Percentiles rank a stretch among this genome's conserved stretches.
These are phyloP conservation scores for Trematosphaeria pertusa DNA, from an alignment of 2,329 filamentous ascomycete species.

Conservation along the genomic window DNA sequence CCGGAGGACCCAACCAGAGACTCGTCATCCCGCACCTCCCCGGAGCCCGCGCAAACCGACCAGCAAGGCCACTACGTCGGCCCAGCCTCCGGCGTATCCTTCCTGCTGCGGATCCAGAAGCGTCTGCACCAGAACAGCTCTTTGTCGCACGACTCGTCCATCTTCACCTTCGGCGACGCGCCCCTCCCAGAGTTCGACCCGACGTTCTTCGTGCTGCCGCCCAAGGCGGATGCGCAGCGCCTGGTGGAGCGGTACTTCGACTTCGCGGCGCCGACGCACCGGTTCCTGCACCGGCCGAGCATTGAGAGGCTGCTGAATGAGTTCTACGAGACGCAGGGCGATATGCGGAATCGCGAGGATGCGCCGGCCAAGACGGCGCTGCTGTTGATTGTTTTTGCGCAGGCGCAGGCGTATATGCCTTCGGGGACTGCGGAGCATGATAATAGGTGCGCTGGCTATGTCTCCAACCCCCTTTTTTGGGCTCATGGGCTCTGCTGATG, in stretches of 20 bases:
- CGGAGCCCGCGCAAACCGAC: constrained; percentile 56
- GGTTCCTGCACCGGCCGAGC: constrained; percentile 63
- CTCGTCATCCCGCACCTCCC: constrained; percentile 49
- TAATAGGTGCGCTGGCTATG: constrained; percentile 26
- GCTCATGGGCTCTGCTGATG: too few relatives aligned
- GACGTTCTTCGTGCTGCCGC: constrained; percentile 53
- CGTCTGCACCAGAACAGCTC: constrained; percentile 52
- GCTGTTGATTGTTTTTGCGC: constrained; percentile 62
- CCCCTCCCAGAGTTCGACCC: constrained; percentile 55
- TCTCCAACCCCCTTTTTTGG: background rate
- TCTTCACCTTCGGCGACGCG: constrained; percentile 60
- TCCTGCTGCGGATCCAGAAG: constrained; percentile 59
- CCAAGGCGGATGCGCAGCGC: constrained; percentile 51
- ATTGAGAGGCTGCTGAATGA: constrained; percentile 55
- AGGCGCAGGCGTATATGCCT: constrained; percentile 55
- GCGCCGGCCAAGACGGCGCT: constrained; percentile 54
- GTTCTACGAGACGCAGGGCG: constrained; percentile 55
- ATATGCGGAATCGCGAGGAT: constrained; percentile 50
- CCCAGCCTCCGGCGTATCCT: constrained; percentile 57
- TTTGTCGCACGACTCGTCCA: constrained; percentile 51
- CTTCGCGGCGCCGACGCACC: constrained; percentile 66
- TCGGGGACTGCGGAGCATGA: constrained; percentile 31
- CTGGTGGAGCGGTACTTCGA: constrained; percentile 65
- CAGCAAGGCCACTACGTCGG: constrained; percentile 58
- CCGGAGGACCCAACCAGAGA: constrained; percentile 22